Conservation (phyloP, 1,284 basidiomycete species). For the Apiotrichum gamsii region DNA sequence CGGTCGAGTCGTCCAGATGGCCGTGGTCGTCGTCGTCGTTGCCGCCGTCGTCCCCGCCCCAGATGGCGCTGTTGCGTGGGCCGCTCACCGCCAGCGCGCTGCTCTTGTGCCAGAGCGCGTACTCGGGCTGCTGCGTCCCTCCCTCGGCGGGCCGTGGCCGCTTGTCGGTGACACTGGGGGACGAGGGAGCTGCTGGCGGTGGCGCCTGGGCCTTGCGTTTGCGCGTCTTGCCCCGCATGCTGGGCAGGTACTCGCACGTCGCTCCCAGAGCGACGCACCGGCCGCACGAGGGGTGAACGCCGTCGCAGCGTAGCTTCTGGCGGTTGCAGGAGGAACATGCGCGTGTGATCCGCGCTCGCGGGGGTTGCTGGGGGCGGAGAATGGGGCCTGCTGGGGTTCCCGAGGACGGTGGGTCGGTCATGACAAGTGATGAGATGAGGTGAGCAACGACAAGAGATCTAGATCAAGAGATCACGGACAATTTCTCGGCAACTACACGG, state of each 20-base stretch:
- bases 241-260: constrained; percentile 26
- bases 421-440: too few relatives aligned
- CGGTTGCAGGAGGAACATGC: constrained; percentile 27
- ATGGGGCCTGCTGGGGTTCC: too few relatives aligned
- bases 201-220: constrained; percentile 8
- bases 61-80: not conserved
- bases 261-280: constrained; percentile 16
- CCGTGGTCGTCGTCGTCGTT: too few relatives aligned
- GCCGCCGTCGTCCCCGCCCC: too few relatives aligned
- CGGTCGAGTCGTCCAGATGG: too few relatives aligned
- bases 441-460: too few relatives aligned
- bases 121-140: constrained; percentile 2
- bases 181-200: not conserved
- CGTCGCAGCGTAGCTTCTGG: constrained; percentile 28
- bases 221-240: constrained; percentile 30
- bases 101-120: constrained; percentile 11
- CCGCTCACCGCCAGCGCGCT: constrained; percentile 2
- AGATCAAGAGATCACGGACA: too few relatives aligned
- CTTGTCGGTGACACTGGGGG: not conserved
- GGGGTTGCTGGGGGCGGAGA: too few relatives aligned
- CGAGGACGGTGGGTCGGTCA: too few relatives aligned
- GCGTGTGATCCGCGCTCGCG: not conserved
- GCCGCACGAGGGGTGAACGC: constrained; percentile 25
- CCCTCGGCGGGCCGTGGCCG: not conserved
- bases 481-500: too few relatives aligned